Percentiles rank a stretch among this genome's conserved stretches.
phyloP scores from a whole-genome alignment of 345 rosid species.

The Eucalyptus melliodora region DNA sequence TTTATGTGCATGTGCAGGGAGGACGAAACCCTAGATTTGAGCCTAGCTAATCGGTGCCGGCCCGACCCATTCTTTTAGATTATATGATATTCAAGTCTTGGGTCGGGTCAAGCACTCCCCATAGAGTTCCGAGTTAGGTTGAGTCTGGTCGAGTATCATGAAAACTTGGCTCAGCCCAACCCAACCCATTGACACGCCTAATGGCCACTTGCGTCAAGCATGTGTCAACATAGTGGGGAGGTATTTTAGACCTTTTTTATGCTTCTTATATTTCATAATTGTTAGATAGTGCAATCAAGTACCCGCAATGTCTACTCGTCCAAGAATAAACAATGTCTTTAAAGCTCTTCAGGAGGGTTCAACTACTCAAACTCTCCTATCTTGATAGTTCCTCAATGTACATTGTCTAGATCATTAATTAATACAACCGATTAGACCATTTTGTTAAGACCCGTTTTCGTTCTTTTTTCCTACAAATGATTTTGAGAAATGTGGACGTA shows the following conservation, averaged over 20 bases:
- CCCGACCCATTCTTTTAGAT: too few species aligned
- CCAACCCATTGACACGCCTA: too few species aligned
- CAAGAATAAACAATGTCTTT: background rate
- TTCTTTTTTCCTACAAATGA: background rate
- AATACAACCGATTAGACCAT: background rate
- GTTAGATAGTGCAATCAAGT: background rate
- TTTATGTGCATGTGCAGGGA: rapidly evolving
- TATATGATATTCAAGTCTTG: too few species aligned
- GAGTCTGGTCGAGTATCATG: rapidly evolving
- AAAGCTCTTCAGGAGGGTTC: background rate
- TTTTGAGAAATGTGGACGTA: background rate
- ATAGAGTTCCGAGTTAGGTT: rapidly evolving
- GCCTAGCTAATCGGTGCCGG: rapidly evolving
- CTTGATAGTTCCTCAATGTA: background rate
- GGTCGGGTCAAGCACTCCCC: rapidly evolving
- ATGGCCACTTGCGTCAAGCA: background rate
- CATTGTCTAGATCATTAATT: background rate
- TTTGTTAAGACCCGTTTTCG: background rate
- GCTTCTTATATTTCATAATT: background rate
- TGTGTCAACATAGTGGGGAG: background rate
- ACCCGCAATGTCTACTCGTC: background rate
- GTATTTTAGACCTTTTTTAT: background rate
- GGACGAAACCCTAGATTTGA: too few species aligned
- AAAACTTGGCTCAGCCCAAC: too few species aligned
- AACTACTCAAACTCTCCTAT: background rate